These are phyloP conservation scores for Pleurotus sapidus DNA, from an alignment of 768 basidiomycete species.

Conservation along the genomic window DNA sequence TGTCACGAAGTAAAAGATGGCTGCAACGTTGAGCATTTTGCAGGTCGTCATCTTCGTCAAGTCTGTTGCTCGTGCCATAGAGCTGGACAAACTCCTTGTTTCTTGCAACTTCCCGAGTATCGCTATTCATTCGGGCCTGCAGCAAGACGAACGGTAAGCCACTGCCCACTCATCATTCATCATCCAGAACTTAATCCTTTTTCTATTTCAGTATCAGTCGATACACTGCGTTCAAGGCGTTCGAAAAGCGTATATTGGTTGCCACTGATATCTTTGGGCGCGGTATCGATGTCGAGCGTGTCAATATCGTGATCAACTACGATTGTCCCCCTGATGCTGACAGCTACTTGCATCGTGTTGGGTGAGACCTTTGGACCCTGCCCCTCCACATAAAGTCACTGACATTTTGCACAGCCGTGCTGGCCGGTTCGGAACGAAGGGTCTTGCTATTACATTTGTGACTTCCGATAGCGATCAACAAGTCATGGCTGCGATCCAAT, in stretches of 20 bases:
- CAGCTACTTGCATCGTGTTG: slow-evolving; percentile 97
- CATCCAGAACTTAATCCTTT: slow-evolving; percentile 7
- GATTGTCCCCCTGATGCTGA: slow-evolving; percentile 97
- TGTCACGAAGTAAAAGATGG: not conserved
- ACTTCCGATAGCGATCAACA: slow-evolving; percentile 90
- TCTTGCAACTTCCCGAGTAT: slow-evolving; percentile 99
- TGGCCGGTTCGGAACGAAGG: slow-evolving; percentile 98
- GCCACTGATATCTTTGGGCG: slow-evolving; percentile 99
- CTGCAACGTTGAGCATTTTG: not conserved
- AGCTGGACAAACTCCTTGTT: slow-evolving; percentile 92
- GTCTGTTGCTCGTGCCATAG: slow-evolving; percentile 94
- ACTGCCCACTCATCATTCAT: not conserved
- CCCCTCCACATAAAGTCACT: not conserved
- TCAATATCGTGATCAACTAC: slow-evolving; percentile 99
- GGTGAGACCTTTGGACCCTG: slow-evolving; percentile 41
- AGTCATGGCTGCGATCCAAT: slow-evolving; percentile 93
- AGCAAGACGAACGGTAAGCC: slow-evolving; percentile 92
- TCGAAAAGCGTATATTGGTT: slow-evolving; percentile 98
- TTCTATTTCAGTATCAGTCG: slow-evolving; percentile 69
- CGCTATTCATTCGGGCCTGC: slow-evolving; percentile 91
- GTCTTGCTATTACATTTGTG: slow-evolving; percentile 96
- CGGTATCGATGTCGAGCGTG: slow-evolving; percentile 99
- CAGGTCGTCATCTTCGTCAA: slow-evolving; percentile 99
- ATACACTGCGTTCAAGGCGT: slow-evolving; percentile 98
- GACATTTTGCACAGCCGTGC: slow-evolving; percentile 65